Conservation (phyloP, 306 rosid genomes). For the Corylus heterophylla region DNA sequence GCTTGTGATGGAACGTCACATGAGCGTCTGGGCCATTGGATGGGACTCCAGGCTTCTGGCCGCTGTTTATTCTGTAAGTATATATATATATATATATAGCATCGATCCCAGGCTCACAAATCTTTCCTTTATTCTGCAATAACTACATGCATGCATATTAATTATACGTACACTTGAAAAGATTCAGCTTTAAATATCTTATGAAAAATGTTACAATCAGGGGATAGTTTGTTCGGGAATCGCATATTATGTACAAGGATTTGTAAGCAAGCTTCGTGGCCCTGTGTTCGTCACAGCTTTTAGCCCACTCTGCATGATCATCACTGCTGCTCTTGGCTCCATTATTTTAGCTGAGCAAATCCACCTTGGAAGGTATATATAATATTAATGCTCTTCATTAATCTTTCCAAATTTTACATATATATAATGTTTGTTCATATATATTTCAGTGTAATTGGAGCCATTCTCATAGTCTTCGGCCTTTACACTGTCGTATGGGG, state of each 20-base stretch:
- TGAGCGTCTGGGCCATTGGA: slow-evolving; percentile 78
- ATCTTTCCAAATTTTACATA: too few relatives aligned
- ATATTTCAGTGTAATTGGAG: slow-evolving; percentile 68
- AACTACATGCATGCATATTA: background rate
- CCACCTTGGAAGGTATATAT: slow-evolving; percentile 78
- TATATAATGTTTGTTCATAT: too few relatives aligned
- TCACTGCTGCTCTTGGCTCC: slow-evolving; percentile 80
- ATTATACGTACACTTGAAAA: too few relatives aligned
- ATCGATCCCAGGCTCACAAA: background rate
- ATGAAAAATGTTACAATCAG: slow-evolving; percentile 27
- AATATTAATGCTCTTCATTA: background rate
- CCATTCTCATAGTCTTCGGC: slow-evolving; percentile 74
- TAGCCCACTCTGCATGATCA: slow-evolving; percentile 92
- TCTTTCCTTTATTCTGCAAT: background rate
- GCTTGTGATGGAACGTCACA: slow-evolving; percentile 62
- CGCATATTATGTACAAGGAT: slow-evolving; percentile 89
- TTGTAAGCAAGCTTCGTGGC: slow-evolving; percentile 79
- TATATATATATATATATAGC: too few relatives aligned
- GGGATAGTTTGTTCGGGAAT: slow-evolving; percentile 93
- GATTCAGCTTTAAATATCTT: background rate
- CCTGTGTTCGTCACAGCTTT: slow-evolving; percentile 94
- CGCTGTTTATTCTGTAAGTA: slow-evolving; percentile 84
- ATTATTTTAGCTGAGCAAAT: slow-evolving; percentile 72
- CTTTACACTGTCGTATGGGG: slow-evolving; percentile 98
- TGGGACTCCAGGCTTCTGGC: slow-evolving; percentile 99